phyloP scores from a whole-genome alignment of 2,329 filamentous ascomycete species.

The Cytospora mali region DNA sequence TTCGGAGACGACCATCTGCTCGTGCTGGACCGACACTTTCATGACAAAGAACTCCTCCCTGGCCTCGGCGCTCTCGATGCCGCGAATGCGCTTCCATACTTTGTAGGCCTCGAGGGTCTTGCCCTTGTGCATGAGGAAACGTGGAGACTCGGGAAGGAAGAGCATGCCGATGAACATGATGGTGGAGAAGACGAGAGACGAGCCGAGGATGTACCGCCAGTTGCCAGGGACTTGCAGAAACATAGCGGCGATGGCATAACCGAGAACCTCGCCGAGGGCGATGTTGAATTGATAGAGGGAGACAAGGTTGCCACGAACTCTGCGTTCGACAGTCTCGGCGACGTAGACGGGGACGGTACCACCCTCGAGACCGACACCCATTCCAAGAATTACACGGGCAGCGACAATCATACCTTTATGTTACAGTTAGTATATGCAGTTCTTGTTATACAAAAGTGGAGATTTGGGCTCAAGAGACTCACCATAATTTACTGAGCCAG shows the following conservation, averaged over 20 bases:
- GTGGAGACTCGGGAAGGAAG: conserved; percentile 70
- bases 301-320: conserved; percentile 70
- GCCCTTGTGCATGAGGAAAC: conserved; percentile 71
- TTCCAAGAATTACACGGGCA: conserved; percentile 67
- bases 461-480: too few species aligned
- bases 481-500: conserved; percentile 67
- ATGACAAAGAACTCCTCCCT: conserved; percentile 73
- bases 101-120: conserved; percentile 61
- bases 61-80: conserved; percentile 56
- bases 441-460: neutral
- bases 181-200: conserved; percentile 70
- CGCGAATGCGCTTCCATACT: conserved; percentile 74
- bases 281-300: conserved; percentile 78
- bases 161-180: conserved; percentile 66
- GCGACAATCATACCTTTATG: conserved; percentile 64
- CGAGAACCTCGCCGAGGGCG: conserved; percentile 72
- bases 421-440: neutral
- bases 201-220: conserved; percentile 75
- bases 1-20: conserved; percentile 56
- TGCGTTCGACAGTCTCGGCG: conserved; percentile 69
- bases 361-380: conserved; percentile 73
- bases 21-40: conserved; percentile 62
- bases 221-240: conserved; percentile 70
- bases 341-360: conserved; percentile 77
- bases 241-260: conserved; percentile 72